Base-by-base conservation (phyloP, 768 basidiomycete species). In the Austroboletus eburneus region DNA sequence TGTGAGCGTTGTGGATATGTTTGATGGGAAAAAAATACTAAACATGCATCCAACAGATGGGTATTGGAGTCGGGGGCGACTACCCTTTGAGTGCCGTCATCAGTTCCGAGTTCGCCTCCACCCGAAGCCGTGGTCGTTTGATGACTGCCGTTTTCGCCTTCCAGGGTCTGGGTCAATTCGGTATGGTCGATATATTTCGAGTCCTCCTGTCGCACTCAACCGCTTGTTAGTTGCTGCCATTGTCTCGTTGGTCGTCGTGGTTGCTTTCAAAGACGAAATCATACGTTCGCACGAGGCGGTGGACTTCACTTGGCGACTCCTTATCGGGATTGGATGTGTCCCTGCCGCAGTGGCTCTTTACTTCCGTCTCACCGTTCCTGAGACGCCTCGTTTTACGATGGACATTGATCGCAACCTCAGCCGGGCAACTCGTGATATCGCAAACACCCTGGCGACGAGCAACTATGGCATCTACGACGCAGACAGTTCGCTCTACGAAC, bases 381-480 rank as follows among this genome's bases (percentile, higher is more conserved):
- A 92, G 64, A 91, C 89, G 2, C 90, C 91, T n/a, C 87, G 90
- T 46, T 80, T 73, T 67, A 92, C 89, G 52, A 90, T 91, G 83
- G 90, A 93, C 70, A 78, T 93, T 51, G 86, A 89, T 65, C 71
- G 70, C 18, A 88, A 91, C 59, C 70, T 93, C 47, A 67, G 74
- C 44, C 84, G 84, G 57, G 90, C 88, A 7, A 51, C 78, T 1
- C 66, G 73, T 35, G 90, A 91, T 56, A 85, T 91, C 52, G 73
- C 80, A 48, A 73, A 74, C 37, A 83, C 85, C 51, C 57, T 90
- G 34, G 65, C 69, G 14, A 70, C 68, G 18, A 75, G 74, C 16
- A 66, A 60, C 4, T 71, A 61, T 57, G 58, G 62, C 24, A 67
- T 89, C 48, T 62, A 69, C 39, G 65, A 67, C 21, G 78, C 83